These are phyloP conservation scores for Hypomontagnella submonticulosa DNA, from an alignment of 495 filamentous ascomycete genomes.

Conservation along the genomic window DNA sequence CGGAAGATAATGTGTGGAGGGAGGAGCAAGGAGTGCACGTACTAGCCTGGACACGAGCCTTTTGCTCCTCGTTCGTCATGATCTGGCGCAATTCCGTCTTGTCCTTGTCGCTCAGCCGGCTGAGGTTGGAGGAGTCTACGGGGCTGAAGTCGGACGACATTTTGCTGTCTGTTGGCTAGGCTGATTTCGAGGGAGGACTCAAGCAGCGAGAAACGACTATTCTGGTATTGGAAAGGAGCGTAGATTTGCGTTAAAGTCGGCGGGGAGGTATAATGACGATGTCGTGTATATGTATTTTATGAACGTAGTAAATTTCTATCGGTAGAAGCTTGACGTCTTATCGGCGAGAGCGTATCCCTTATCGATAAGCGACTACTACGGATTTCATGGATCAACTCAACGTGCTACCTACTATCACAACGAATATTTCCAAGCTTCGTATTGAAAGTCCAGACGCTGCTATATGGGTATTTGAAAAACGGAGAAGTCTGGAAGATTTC, in stretches of 20 bases:
- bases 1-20: not conserved
- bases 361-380: conserved; percentile 16
- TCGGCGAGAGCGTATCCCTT: conserved; percentile 2
- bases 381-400: not conserved
- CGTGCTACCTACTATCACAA: no score
- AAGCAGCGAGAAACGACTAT: no score
- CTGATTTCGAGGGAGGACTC: no score
- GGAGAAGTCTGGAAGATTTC: no score
- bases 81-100: conserved; percentile 88
- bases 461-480: no score
- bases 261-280: conserved; percentile 5
- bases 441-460: no score
- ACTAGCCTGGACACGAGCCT: conserved; percentile 83
- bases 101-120: conserved; percentile 80
- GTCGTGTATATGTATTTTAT: conserved; percentile 4
- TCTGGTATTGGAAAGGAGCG: not conserved
- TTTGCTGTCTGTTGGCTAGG: not conserved
- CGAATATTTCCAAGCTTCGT: no score
- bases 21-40: conserved; percentile 50
- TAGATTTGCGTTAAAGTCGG: not conserved
- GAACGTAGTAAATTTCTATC: conserved; percentile 20
- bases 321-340: conserved; percentile 5
- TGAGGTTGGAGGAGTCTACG: conserved; percentile 63
- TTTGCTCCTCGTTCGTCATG: conserved; percentile 82
- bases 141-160: conserved; percentile 36